Base-by-base conservation (phyloP, 2,329 filamentous ascomycete species). In the Stachybotrys elegans region DNA sequence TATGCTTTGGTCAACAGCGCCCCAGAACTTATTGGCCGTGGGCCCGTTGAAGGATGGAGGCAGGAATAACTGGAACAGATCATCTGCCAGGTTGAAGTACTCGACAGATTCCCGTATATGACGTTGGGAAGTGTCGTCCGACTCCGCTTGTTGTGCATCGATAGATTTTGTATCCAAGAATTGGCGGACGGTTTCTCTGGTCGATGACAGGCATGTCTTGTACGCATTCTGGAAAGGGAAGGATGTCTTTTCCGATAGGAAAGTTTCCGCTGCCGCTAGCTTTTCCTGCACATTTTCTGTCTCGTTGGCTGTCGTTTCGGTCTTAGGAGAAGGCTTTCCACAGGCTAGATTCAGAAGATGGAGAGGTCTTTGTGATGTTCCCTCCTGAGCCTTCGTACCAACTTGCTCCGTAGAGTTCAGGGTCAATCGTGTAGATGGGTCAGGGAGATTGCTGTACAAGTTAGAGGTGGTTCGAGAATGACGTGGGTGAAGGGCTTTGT, bases 1-100 rank as follows among this genome's bases (percentile, higher is more conserved):
- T 5, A 67, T 46, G 5, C 65, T 20, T 3, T 42, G 46, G 44
- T 54, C 55, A 0, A 70, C 31, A n/a, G 69, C 65, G 2, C 69
- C 71, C 71, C 70, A 75, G 43, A 63, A 73, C 43, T 69, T 72
- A 5, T 48, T 46, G 2, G 59, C 58, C 4, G 68, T 73, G 1
- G 68, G 62, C 0, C 62, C 63, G 8, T 63, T 51, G 19, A 63
- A 62, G 2, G 54, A 45, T 0, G 51, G 29, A 1, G 71, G 69
- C 7, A 74, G 54, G 45, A 73, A 75, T 29, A 73, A 65, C 7
- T 55, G 54, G 47, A 70, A 71, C 1, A 72, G 25, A 2, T 55
- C 47, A 27, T 71, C 65, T 2, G 64, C 63, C 22, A 59, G 60
- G 45, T 71, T 72, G 43, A 69, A 65, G 1, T 73, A 50, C 23